Percentiles rank a stretch among this genome's conserved stretches.
Evolutionary conservation across 1,139 yeast genomes (phyloP).

Genomic region (Hansenula sp.): DNA sequence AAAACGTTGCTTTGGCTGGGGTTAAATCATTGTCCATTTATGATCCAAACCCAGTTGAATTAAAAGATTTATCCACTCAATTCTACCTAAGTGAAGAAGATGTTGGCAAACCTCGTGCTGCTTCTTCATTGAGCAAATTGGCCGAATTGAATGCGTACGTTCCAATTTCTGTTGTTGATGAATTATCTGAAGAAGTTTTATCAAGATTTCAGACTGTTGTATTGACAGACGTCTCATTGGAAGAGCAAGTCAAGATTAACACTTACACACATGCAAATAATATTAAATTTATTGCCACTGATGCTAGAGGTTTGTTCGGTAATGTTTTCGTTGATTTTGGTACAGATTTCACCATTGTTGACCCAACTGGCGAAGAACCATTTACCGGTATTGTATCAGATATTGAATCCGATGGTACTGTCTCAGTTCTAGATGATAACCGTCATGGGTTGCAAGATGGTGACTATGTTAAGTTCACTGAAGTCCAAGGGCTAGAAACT

Average conservation of each 20-base stretch:
- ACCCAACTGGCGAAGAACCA: constrained; percentile 92
- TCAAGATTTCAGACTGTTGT: constrained; percentile 72
- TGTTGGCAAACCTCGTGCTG: constrained; percentile 75
- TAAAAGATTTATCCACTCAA: constrained; percentile 82
- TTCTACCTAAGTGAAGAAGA: constrained; percentile 73
- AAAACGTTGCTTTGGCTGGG: constrained; percentile 95
- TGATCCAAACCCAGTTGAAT: constrained; percentile 68
- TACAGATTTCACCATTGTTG: constrained; percentile 70
- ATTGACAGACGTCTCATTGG: constrained; percentile 67
- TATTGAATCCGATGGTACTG: constrained; percentile 85
- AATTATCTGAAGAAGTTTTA: constrained; percentile 48
- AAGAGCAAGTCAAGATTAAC: constrained; percentile 74
- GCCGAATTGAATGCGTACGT: constrained; percentile 87
- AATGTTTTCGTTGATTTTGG: constrained; percentile 91
- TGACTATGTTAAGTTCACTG: constrained; percentile 82
- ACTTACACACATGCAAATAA: constrained; percentile 66
- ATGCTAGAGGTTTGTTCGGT: constrained; percentile 85
- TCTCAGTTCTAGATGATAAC: constrained; percentile 85
- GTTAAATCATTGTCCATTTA: constrained; percentile 87
- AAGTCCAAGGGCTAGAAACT: constrained; percentile 63
- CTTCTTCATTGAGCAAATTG: constrained; percentile 58
- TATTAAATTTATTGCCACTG: constrained; percentile 80
- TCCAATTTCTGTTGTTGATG: constrained; percentile 69
- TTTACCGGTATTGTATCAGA: constrained; percentile 81
- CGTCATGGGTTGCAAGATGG: constrained; percentile 96